Base-by-base conservation (phyloP, 2,329 filamentous ascomycete species). In the Diaporthe vexans region DNA sequence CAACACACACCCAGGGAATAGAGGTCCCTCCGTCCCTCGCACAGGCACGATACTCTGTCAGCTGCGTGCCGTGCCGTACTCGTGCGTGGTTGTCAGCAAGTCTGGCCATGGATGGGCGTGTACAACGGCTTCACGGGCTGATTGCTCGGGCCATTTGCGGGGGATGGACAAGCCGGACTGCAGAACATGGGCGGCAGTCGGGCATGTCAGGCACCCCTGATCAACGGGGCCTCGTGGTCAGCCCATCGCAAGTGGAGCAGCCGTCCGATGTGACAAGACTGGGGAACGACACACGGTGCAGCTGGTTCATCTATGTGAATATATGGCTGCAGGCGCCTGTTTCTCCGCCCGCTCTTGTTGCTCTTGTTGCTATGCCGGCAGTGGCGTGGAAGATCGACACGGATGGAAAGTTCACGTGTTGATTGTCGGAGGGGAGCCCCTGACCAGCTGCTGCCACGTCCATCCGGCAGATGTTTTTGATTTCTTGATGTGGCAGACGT, bases 241-340 rank as follows among this genome's bases (percentile, higher is more conserved):
- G 46, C 63, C 63, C 46, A 52, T 52, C 40, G 19, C 46, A 67
- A 40, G 63, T 67, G 63, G 63, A 67, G 63, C 63, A 4, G n/a
- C 33, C 63, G 48, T 68, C 63, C 63, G 48, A 68, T 68, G 63
- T 68, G 33, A 68, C 46, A 19, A 46, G n/a, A 37, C 63, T 40
- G 63, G n/a, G 13, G 29, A 21, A 13, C 15, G 11, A 43, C 61
- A 67, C 46, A 67, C 61, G 61, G 61, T 52, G 21, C 33, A 67
- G 43, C 52, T 29, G 29, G 29, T 29, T 29, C 29, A 29, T 29
- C 29, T 29, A 52, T 52, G 33, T 67, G 61, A 67, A 52, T 21
- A 52, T 21, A 54, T 40, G 8, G 24, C 15, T 68, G 63, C 8
- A 46, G 24, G 24, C 37, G 63, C n/a, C 24, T 54, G 33, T 68